Evolutionary conservation across 108 stramenopile species (phyloP), one percentile per base, ranked within the genome.

Genomic region (Nannochloropsis gaditana): DNA sequence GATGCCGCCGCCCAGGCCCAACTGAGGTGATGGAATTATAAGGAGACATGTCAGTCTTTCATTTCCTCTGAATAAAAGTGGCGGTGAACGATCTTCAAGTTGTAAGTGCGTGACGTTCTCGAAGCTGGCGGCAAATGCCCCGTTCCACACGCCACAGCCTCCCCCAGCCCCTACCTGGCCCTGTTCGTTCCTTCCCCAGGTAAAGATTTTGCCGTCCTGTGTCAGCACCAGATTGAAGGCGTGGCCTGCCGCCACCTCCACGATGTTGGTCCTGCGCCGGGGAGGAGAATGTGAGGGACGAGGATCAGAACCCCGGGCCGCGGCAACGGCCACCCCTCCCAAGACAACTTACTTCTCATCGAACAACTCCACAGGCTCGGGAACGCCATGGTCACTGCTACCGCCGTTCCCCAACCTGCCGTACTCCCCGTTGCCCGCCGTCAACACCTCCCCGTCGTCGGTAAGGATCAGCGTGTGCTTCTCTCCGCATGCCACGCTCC

Each of bases 111-210:
- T 11, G 47, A 50, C 47, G 47, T 50, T 11, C 11, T 50, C 11
- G 47, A 50, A 50, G 10, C 9, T 11, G 10, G 10, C 47, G 47
- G 10, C 9, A 11, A 50, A 11, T 11, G 9, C 10, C 47, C 9
- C 11, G 9, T 21, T n/a, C 83, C 43, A 9, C 10, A 10, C 83
- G 10, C 47, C 10, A 9, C 47, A 11, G 9, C 83, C 10, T n/a
- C 44, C 83, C n/a, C 9, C 10, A 9, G n/a, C 43, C 11, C 83
- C 44, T 42, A 83, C 43, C 83, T 83, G 83, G 50, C 94, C 95
- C 84, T 95, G 94, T 84, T 94, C 92, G 82, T 94, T 94, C 19
- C 93, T 89, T 21, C 95, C 95, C 95, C 95, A 95, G 5, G 90
- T 92, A 86, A 93, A 92, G n/a, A 95, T 80, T 44, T 93, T 94